Percentiles rank a stretch among this genome's conserved stretches.
Evolutionary conservation across 2,329 filamentous ascomycete species (phyloP).

Genomic region (Calonectria multiphialidica): DNA sequence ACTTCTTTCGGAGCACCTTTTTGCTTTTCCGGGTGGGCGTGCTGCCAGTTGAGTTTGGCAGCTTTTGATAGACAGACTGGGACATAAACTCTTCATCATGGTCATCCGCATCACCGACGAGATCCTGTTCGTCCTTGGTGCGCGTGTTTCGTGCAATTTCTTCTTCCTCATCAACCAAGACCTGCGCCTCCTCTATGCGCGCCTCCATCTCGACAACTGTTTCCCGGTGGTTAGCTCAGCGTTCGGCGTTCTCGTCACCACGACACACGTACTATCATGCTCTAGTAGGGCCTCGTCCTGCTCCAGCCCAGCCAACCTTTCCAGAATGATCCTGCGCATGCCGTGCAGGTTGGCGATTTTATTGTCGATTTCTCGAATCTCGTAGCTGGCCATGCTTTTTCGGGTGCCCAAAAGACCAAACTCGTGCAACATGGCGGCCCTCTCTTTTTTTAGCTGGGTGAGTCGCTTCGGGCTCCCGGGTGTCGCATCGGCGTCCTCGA

Average conservation of each 20-base stretch:
- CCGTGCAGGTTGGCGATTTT: constrained; percentile 94
- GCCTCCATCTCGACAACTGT: constrained; percentile 73
- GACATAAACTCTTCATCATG: constrained; percentile 84
- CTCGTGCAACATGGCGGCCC: constrained; percentile 82
- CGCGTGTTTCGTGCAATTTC: constrained; percentile 65
- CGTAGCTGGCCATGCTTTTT: constrained; percentile 97
- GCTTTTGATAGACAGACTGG: constrained; percentile 95
- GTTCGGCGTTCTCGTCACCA: background rate
- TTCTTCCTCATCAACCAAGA: constrained; percentile 69
- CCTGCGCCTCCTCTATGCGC: constrained; percentile 72
- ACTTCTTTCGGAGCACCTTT: constrained; percentile 76
- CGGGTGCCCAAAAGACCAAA: constrained; percentile 92
- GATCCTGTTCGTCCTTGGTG: constrained; percentile 65
- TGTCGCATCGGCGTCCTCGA: constrained; percentile 71
- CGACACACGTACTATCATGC: constrained; percentile 77
- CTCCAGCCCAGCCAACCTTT: constrained; percentile 86
- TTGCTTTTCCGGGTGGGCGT: constrained; percentile 62
- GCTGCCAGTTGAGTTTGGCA: constrained; percentile 70
- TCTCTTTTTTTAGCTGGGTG: constrained; percentile 82
- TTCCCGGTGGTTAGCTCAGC: constrained; percentile 53
- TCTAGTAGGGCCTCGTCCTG: constrained; percentile 92
- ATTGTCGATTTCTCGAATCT: constrained; percentile 96
- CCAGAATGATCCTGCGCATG: constrained; percentile 93
- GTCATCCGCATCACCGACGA: constrained; percentile 63
- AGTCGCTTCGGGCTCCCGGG: constrained; percentile 75